Evolutionary conservation across 2,329 filamentous ascomycete genomes (phyloP), one percentile per base, ranked within the genome.

Genomic region (Fusarium luffae): DNA sequence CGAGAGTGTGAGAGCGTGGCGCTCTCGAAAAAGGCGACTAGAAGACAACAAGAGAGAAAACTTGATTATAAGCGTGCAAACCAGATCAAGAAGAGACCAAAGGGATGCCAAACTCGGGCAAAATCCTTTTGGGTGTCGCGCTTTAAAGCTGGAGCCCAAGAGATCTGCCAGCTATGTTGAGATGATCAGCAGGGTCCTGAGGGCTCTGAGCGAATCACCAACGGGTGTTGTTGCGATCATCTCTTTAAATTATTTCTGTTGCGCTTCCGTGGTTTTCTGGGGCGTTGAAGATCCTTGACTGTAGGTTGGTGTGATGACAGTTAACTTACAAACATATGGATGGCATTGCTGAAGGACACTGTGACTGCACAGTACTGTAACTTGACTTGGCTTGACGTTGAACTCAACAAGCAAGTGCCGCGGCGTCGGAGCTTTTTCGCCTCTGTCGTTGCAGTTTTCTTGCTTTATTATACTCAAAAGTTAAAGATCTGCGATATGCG

Each of bases 111-210:
- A 42, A 59, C 54, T 61, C 49, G 52, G 68, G 49, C 32, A 70
- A 55, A 50, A 49, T 66, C 43, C 49, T 56, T 50, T 56, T 54
- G 37, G 62, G 55, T 42, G 63, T 59, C 48, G 54, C 54, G 40
- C 18, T 52, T 34, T 25, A 37, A 37, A 37, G 34, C 34, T 18
- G 9, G 40, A 51, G 23, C 40, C 51, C 30, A 54, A 57, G 49
- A 63, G 69, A 72, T 72, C 58, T 72, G 55, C 66, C 55, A 70
- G 66, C 48, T 72, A 62, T 54, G 55, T 47, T 51, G 60, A 58
- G 58, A 51, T 72, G 69, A 71, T 71, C 69, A 71, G 66, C 68
- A 70, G 68, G 69, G 69, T 71, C 69, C 54, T 43, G 27, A 48
- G 52, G 59, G 50, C 49, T 55, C 48, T 68, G 28, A 37, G 43